Conservation (phyloP, 495 filamentous ascomycete genomes). For the Penicillium ucsense region DNA sequence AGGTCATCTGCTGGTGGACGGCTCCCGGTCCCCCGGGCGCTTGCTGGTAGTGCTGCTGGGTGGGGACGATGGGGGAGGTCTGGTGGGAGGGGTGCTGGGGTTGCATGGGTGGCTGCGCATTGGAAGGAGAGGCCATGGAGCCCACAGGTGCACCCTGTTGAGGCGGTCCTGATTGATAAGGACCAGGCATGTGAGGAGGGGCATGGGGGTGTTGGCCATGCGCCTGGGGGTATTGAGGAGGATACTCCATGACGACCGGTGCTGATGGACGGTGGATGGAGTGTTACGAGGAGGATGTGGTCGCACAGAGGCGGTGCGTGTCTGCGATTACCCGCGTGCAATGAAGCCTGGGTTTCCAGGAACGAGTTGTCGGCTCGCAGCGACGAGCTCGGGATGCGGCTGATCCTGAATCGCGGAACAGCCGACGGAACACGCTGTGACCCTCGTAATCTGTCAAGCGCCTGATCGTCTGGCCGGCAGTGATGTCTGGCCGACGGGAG, state of each 20-base stretch:
- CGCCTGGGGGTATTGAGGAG: slow-evolving; percentile 45
- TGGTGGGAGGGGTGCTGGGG: slow-evolving; percentile 39
- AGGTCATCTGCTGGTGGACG: slow-evolving; percentile 44
- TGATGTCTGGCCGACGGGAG: slow-evolving; percentile 20
- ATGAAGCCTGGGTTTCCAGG: not conserved
- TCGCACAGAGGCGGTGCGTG: slow-evolving; percentile 22
- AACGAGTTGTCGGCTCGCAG: slow-evolving; percentile 7
- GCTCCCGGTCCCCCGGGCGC: slow-evolving; percentile 35
- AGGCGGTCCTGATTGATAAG: slow-evolving; percentile 38
- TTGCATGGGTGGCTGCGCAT: slow-evolving; percentile 43
- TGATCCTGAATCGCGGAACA: not conserved
- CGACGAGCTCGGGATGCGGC: slow-evolving; percentile 9
- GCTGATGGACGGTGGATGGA: slow-evolving; percentile 6
- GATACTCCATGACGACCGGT: slow-evolving; percentile 42
- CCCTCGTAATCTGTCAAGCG: too few species aligned
- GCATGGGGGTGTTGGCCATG: slow-evolving; percentile 47
- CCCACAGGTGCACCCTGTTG: slow-evolving; percentile 37
- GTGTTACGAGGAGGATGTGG: slow-evolving; percentile 8
- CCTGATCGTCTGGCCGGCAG: too few species aligned
- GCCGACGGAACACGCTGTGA: too few species aligned
- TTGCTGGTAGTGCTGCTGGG: slow-evolving; percentile 43
- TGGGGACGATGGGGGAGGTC: slow-evolving; percentile 44
- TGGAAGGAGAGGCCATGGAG: slow-evolving; percentile 43
- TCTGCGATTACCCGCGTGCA: slow-evolving; percentile 10
- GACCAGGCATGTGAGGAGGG: slow-evolving; percentile 38